Conservation (phyloP, 345 rosid species). For the Gossypium turneri region DNA sequence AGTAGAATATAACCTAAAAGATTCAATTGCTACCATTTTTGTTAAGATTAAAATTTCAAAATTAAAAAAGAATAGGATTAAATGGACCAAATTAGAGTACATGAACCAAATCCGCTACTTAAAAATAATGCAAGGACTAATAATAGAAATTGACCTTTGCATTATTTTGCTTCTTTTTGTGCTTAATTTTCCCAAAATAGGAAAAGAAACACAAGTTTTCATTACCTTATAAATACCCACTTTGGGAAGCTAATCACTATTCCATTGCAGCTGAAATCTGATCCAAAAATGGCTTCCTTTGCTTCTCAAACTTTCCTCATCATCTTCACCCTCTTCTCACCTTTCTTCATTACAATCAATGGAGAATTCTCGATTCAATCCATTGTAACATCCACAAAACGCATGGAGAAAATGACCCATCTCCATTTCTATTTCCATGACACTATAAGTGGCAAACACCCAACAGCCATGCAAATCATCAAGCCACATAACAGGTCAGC, state of each 20-base stretch:
- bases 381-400: conserved; percentile 13
- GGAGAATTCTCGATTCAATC: not conserved
- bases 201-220: not conserved
- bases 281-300: conserved; percentile 9
- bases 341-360: not conserved
- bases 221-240: not conserved
- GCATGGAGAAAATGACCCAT: conserved; percentile 15
- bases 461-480: conserved; percentile 18
- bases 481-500: conserved; percentile 13
- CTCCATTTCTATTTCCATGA: conserved; percentile 36
- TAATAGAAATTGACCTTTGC: too few species aligned
- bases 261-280: not conserved
- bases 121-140: too few species aligned
- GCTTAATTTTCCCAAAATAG: too few species aligned
- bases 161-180: too few species aligned
- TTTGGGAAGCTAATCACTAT: not conserved
- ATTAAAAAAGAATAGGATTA: too few species aligned
- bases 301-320: not conserved
- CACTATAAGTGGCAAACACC: conserved; percentile 19
- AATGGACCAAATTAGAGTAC: too few species aligned
- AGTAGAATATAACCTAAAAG: too few species aligned
- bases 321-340: conserved; percentile 9
- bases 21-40: too few species aligned
- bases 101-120: too few species aligned
- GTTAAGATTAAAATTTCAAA: too few species aligned